phyloP scores from a whole-genome alignment of 257 asterid genomes.

The Solanum tarijense region DNA sequence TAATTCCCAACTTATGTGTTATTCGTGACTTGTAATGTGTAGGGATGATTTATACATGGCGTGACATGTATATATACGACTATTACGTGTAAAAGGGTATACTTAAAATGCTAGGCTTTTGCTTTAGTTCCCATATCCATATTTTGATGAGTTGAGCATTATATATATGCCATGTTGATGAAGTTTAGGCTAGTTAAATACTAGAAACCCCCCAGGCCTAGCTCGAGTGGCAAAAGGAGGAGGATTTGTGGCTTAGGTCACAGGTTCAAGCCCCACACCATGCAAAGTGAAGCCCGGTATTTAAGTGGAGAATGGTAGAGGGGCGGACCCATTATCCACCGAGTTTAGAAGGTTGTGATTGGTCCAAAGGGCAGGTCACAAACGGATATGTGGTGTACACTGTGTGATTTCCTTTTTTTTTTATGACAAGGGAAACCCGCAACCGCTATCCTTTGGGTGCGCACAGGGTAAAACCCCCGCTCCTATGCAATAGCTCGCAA shows the following conservation, averaged over 20 bases:
- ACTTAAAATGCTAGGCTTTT: neutral
- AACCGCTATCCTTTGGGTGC: too few relatives aligned
- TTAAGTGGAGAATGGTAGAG: neutral
- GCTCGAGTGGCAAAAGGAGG: neutral
- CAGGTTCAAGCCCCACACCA: neutral
- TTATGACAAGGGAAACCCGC: too few relatives aligned
- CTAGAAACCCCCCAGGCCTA: neutral
- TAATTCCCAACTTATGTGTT: neutral
- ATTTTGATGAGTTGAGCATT: neutral
- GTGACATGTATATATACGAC: neutral
- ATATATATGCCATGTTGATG: neutral
- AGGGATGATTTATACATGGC: neutral
- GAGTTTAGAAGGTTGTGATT: neutral
- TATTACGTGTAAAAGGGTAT: neutral
- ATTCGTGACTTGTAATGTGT: neutral
- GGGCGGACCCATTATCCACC: neutral
- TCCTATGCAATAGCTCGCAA: too few relatives aligned
- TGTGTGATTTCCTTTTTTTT: neutral
- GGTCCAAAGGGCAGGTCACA: neutral
- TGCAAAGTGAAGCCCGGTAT: neutral
- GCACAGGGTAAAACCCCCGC: too few relatives aligned
- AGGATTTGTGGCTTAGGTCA: neutral
- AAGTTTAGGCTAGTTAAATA: neutral
- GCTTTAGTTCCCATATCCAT: neutral
- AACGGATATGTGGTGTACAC: neutral